Evolutionary conservation across 768 basidiomycete species (phyloP), one percentile per base, ranked within the genome.

Genomic region (Kwoniella sp.): DNA sequence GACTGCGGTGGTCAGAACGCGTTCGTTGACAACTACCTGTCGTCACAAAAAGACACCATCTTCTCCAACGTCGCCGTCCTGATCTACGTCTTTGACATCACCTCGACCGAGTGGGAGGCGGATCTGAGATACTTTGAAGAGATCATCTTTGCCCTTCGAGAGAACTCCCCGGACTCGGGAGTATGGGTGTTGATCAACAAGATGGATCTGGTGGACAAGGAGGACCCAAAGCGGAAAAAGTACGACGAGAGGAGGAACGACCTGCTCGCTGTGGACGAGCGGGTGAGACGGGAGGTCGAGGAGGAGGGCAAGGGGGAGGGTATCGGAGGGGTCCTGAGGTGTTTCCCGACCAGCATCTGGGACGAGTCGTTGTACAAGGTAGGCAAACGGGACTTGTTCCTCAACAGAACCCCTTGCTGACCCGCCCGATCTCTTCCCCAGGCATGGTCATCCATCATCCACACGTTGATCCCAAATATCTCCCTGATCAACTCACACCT

Each of bases 401-500:
- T n/a, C n/a, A n/a, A n/a, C n/a, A n/a, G n/a, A n/a, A n/a, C n/a
- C 20, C 27, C 22, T 34, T 20, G 10, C 25, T 10, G 33, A 36
- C 17, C 12, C 17, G 14, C 46, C 19, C 17, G 8, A 15, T 15
- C 17, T 25, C n/a, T 36, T n/a, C 15, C n/a, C 5, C 51, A 98
- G 93, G 95, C 95, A 17, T 98, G 95, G 95, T 98, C 95, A 17
- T 85, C 84, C 59, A 93, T 99, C 54, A 91, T 99, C 14, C 89
- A 95, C 68, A 90, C 89, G 14, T 80, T 99, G 62, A 93, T 96
- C 51, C 95, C 95, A 3, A 96, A 98, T 60, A 89, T 89, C 29
- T 77, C 83, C n/a, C 83, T 89, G 38, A 84, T 99, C 33, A 84
- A 86, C 2, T 84, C 81, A 57, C 91, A 98, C 62, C 82, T 99